Evolutionary conservation across 2,329 filamentous ascomycete species (phyloP).

Genomic region (Leptographium flavum): DNA sequence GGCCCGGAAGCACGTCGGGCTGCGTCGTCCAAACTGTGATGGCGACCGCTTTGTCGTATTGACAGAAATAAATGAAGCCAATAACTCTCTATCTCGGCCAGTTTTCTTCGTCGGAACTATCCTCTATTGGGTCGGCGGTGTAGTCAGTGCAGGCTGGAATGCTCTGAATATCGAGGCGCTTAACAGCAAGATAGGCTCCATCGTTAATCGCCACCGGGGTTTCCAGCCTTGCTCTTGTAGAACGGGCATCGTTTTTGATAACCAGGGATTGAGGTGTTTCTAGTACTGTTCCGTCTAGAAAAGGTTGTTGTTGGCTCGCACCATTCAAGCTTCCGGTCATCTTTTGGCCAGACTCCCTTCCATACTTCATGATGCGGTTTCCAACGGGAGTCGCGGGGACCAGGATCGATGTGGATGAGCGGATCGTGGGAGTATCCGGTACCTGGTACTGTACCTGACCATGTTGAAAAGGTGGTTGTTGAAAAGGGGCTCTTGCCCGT

Average conservation of each 20-base stretch:
- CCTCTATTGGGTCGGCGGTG: slow-evolving; percentile 3
- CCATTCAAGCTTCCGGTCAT: neutral
- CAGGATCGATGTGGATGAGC: no score
- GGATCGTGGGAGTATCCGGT: no score
- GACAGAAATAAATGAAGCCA: no score
- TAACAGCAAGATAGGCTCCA: neutral
- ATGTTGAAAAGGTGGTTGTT: no score
- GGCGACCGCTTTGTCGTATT: neutral
- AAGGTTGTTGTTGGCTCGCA: neutral
- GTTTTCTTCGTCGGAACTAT: neutral
- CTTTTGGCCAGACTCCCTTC: neutral
- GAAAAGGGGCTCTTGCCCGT: no score
- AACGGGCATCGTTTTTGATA: neutral
- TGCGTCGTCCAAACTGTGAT: neutral
- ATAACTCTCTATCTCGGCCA: neutral
- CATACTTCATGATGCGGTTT: no score
- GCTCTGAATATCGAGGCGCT: slow-evolving; percentile 1
- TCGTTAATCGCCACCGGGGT: no score
- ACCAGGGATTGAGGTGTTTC: slow-evolving; percentile 1
- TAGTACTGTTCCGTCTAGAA: neutral
- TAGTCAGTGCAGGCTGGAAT: slow-evolving; percentile 1
- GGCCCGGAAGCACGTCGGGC: neutral
- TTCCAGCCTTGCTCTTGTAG: no score
- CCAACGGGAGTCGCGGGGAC: neutral
- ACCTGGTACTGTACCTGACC: neutral